phyloP scores from a whole-genome alignment of 108 stramenopile genomes.

The Aurantiochytrium sp. region DNA sequence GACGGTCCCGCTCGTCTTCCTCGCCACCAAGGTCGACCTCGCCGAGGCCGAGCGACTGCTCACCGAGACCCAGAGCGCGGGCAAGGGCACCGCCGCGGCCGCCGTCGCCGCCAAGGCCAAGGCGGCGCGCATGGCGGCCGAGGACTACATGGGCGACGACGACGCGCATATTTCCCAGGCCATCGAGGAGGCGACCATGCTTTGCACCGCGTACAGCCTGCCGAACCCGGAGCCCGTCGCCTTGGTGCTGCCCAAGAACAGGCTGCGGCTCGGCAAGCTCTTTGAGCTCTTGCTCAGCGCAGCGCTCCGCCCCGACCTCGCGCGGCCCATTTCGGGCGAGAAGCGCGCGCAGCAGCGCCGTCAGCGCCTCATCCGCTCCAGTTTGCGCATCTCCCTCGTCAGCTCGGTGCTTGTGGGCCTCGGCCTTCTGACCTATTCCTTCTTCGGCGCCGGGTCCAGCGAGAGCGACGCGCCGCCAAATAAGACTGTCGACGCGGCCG shows the following conservation, averaged over 20 bases:
- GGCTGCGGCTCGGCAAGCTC: neutral
- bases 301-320: neutral
- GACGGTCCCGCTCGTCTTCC: neutral
- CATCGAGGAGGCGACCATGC: conserved; percentile 21
- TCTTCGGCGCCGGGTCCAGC: no score
- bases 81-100: neutral
- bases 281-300: neutral
- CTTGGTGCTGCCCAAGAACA: neutral
- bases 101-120: neutral
- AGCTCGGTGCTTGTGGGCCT: neutral
- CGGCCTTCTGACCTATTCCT: neutral
- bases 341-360: neutral
- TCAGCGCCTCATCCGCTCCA: neutral
- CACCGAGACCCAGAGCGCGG: neutral
- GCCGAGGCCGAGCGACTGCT: neutral
- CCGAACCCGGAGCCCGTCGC: neutral
- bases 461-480: no score
- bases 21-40: conserved; percentile 25
- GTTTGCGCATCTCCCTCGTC: conserved; percentile 15
- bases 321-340: conserved; percentile 16
- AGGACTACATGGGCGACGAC: neutral
- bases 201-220: conserved; percentile 8
- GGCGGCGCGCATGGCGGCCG: neutral
- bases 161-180: neutral
- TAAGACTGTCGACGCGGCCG: no score